Evolutionary conservation across 1,284 basidiomycete genomes (phyloP), one percentile per base, ranked within the genome.

Genomic region (Moesziomyces sp.): DNA sequence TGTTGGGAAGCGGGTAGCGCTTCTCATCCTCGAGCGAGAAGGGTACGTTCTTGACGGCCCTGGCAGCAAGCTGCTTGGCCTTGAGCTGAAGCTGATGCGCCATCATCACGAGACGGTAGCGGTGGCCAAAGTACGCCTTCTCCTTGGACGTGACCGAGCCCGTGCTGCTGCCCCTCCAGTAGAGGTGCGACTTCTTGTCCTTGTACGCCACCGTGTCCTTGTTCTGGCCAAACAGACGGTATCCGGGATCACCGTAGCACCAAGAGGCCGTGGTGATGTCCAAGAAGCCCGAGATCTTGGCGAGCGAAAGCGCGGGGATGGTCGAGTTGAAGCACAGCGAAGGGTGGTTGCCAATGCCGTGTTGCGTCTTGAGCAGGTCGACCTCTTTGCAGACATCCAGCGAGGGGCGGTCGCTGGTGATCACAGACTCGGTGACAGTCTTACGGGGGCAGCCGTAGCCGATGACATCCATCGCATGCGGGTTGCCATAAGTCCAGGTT

Each of bases 111-210:
- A 69, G 48, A 28, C 66, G 54, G 9, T 53, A 55, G 11, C 65
- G 65, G 24, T 68, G 65, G 7, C 52, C 50, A 26, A 24, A 35
- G 33, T 44, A 53, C 8, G 38, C 24, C 19, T 52, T 33, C 13
- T 16, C 21, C 3, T 46, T 13, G 5, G 33, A 33, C 1, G 28
- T 44, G 10, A 33, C 30, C 3, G 53, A 30, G 26, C 66, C 66
- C 0, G 66, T 69, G 38, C 46, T 58, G 59, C 55, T 46, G 16
- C 66, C 66, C 11, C 66, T 54, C 66, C 66, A 69, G 52, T 69
- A 69, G 38, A 69, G 24, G 43, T 18, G n/a, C 6, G 45, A n/a
- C 40, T 62, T 69, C 50, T 69, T 69, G 16, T 69, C 51, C 16
- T 50, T n/a, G n/a, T 58, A 69, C 2, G 66, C 40, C 5, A 58